Base-by-base conservation (phyloP, 805 yeast species). In the Starmerella roubikii region DNA sequence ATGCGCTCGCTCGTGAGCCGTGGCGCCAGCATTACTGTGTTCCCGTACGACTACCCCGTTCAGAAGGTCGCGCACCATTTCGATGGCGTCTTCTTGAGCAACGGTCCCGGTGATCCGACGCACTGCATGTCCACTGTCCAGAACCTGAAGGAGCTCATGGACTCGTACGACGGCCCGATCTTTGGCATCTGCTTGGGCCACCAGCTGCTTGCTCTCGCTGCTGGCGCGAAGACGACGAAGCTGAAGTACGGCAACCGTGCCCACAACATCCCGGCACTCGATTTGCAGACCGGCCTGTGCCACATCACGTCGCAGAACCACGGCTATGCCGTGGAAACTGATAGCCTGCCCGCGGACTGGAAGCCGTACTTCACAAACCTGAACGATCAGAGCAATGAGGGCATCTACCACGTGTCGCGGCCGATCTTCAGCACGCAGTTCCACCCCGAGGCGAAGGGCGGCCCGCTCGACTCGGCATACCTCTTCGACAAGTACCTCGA, bases 381-480 rank as follows among this genome's bases (percentile, higher is more conserved):
- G 63, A 91, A 91, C 60, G 99, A 91, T 61, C 78, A 84, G 59
- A 81, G 94, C 39, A 91, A 91, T 61, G 99, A 91, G 65, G 99
- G 99, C 54, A 85, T 91, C 94, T 78, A 76, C 54, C 98, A 91
- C 62, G 70, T 66, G 41, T 57, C 73, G 29, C 78, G 74, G 59
- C 99, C 99, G 37, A 81, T 88, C 40, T 91, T 88, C 65, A 83
- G 95, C 28, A 84, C 95, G 2, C 98, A 91, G 63, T 91, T 91
- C 72, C 99, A 91, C 60, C 99, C 99, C 35, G 99, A 91, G 64
- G 97, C 98, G 41, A 88, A 85, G 66, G 97, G 98, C 53, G 99
- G 99, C 52, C 99, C 99, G 42, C 70, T 80, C 54, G 99, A 91
- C 62, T 81, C 95, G 12, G 72, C 84, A 2, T 83, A 75, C 64